Evolutionary conservation across 2,329 filamentous ascomycete species (phyloP).

Genomic region (Mycosphaerelloides madeirae): DNA sequence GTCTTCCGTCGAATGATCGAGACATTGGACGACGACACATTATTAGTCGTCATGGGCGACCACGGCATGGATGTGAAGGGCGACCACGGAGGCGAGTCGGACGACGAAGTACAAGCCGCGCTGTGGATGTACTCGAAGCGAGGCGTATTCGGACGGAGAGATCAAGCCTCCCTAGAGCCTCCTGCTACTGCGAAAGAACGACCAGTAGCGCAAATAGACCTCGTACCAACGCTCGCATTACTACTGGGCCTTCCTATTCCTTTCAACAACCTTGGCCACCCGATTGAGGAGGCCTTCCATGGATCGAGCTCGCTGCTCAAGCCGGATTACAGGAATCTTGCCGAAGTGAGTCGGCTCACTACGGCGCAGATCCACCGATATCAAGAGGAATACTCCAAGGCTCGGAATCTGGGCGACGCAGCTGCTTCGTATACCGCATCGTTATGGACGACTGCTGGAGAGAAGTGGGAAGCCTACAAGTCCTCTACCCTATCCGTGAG

Average conservation of each 20-base stretch:
- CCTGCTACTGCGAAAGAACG: constrained; percentile 69
- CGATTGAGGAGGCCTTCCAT: constrained; percentile 90
- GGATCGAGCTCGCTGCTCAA: constrained; percentile 46
- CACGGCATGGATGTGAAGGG: constrained; percentile 98
- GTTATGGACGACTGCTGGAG: constrained; percentile 58
- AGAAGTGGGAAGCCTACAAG: constrained; percentile 44
- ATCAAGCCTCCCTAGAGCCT: constrained; percentile 53
- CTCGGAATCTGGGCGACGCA: constrained; percentile 62
- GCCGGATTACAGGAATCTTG: constrained; percentile 68
- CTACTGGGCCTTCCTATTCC: constrained; percentile 88
- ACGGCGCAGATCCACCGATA: constrained; percentile 86
- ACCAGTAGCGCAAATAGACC: constrained; percentile 80
- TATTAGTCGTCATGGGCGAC: constrained; percentile 96
- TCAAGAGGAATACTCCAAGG: constrained; percentile 73
- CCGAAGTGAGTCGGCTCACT: constrained; percentile 68
- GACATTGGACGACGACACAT: constrained; percentile 73
- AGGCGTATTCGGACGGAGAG: constrained; percentile 73
- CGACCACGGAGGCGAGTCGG: constrained; percentile 96
- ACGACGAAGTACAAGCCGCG: constrained; percentile 90
- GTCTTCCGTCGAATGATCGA: constrained; percentile 69
- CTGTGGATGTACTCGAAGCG: constrained; percentile 98
- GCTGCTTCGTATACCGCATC: constrained; percentile 46
- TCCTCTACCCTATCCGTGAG: neutral
- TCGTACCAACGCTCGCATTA: constrained; percentile 86
- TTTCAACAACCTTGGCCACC: constrained; percentile 89